Evolutionary conservation across 1,284 basidiomycete species (phyloP).

Genomic region (Rhodotorula sp.): DNA sequence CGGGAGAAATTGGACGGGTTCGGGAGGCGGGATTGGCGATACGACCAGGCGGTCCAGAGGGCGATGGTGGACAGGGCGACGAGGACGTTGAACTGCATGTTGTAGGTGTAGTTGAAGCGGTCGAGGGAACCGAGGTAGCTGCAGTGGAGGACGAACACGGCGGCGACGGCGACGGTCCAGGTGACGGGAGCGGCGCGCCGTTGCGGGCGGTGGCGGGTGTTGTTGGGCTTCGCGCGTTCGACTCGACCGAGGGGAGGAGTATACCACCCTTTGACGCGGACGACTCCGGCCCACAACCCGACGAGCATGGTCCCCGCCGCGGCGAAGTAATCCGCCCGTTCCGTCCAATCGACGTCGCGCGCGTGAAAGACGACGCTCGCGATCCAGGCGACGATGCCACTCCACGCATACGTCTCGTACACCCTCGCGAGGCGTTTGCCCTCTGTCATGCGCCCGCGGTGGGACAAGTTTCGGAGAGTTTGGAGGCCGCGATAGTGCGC

Average conservation of each 20-base stretch:
- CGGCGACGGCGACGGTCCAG: slow-evolving; percentile 49
- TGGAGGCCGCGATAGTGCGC: slow-evolving; percentile 55
- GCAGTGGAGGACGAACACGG: slow-evolving; percentile 66
- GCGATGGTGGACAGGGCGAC: slow-evolving; percentile 69
- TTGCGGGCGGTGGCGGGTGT: slow-evolving; percentile 49
- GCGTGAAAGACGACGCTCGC: slow-evolving; percentile 93
- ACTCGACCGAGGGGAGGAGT: background rate
- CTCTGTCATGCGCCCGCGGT: slow-evolving; percentile 53
- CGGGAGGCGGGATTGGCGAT: slow-evolving; percentile 46
- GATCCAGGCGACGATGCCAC: slow-evolving; percentile 87
- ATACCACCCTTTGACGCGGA: slow-evolving; percentile 47
- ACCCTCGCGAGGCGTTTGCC: slow-evolving; percentile 61
- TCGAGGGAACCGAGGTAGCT: slow-evolving; percentile 73
- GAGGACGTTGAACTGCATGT: slow-evolving; percentile 80
- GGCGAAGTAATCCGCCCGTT: slow-evolving; percentile 92
- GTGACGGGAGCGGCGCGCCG: slow-evolving; percentile 46
- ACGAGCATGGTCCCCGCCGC: slow-evolving; percentile 71
- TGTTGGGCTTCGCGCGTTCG: too few species aligned
- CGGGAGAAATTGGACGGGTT: slow-evolving; percentile 53
- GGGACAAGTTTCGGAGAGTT: slow-evolving; percentile 31
- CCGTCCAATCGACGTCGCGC: slow-evolving; percentile 79
- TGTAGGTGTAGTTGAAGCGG: slow-evolving; percentile 93
- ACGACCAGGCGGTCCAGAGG: slow-evolving; percentile 77
- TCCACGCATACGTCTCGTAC: slow-evolving; percentile 66
- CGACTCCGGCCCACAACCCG: slow-evolving; percentile 63